Conservation (phyloP, 371 early-diverging fungal genomes). For the Caulochytrium protostelioides region DNA sequence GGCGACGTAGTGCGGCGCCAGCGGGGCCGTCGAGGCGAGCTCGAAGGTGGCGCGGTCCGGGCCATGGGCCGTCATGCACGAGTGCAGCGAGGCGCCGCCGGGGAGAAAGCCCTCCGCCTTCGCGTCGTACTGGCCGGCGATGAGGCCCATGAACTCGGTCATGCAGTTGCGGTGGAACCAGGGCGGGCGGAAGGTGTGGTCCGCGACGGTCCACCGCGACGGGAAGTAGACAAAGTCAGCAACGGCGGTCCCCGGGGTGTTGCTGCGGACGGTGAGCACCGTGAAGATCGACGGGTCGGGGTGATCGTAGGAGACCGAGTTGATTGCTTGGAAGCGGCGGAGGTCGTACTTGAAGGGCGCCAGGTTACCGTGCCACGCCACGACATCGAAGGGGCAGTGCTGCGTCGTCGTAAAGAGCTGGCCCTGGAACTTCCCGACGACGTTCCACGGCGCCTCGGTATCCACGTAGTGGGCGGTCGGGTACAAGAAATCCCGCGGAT, state of each 20-base stretch:
- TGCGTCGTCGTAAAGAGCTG: constrained; percentile 47
- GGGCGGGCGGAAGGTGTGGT: constrained; percentile 63
- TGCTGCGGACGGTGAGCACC: constrained; percentile 73
- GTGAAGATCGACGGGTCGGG: constrained; percentile 85
- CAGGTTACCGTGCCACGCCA: constrained; percentile 96
- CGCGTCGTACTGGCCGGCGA: constrained; percentile 77
- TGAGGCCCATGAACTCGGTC: constrained; percentile 91
- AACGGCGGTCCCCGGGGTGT: constrained; percentile 65
- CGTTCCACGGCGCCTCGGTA: constrained; percentile 11
- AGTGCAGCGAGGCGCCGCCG: constrained; percentile 62
- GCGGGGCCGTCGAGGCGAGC: constrained; percentile 43
- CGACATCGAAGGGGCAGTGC: constrained; percentile 85
- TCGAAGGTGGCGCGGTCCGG: constrained; percentile 72
- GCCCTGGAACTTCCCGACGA: constrained; percentile 67
- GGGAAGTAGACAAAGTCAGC: constrained; percentile 95
- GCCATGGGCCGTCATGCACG: constrained; percentile 71
- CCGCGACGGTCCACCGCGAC: constrained; percentile 84
- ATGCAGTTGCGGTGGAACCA: constrained; percentile 85
- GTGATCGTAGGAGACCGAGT: constrained; percentile 80
- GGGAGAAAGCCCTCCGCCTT: constrained; percentile 71
- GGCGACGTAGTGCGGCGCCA: constrained; percentile 52
- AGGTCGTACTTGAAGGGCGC: constrained; percentile 88
- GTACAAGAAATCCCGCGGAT: constrained; percentile 75
- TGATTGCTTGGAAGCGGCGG: constrained; percentile 57
- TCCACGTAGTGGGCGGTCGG: constrained; percentile 64